Percentiles rank a stretch among this genome's conserved stretches.
Evolutionary conservation across 305 asterid species (phyloP).

Genomic region (Fraxinus paxiana): DNA sequence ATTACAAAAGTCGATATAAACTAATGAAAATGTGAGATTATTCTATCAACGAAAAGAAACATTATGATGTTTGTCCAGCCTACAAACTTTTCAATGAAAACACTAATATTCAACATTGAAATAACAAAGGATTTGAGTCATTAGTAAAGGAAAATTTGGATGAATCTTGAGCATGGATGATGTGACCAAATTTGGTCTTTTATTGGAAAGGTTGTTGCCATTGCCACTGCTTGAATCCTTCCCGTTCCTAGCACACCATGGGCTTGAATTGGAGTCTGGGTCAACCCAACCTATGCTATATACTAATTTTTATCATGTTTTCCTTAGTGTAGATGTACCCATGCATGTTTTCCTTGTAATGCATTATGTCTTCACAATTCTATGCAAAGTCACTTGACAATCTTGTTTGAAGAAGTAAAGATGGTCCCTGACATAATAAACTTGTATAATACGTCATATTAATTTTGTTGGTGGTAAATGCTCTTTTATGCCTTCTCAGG

Average conservation of each 20-base stretch:
- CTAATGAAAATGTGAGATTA: neutral
- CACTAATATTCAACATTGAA: neutral
- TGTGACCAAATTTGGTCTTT: neutral
- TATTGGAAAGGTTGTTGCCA: neutral
- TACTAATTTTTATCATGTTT: neutral
- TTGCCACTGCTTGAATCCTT: neutral
- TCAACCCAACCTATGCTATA: neutral
- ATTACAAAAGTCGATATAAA: neutral
- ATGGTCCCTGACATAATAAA: slow-evolving; percentile 2
- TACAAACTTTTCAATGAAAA: neutral
- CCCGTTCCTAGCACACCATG: neutral
- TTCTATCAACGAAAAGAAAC: neutral
- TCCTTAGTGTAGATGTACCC: neutral
- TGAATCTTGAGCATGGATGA: neutral
- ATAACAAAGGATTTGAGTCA: neutral
- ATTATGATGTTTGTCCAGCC: neutral
- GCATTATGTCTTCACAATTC: neutral
- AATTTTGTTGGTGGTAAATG: neutral
- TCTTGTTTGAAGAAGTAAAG: slow-evolving; percentile 12
- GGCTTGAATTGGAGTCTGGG: neutral
- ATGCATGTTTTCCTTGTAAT: neutral
- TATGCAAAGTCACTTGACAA: neutral
- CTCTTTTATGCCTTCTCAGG: slow-evolving; percentile 40
- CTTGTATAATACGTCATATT: neutral
- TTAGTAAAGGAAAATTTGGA: neutral